phyloP scores from a whole-genome alignment of 2,329 filamentous ascomycete species.

The Aureobasidium sp. region DNA sequence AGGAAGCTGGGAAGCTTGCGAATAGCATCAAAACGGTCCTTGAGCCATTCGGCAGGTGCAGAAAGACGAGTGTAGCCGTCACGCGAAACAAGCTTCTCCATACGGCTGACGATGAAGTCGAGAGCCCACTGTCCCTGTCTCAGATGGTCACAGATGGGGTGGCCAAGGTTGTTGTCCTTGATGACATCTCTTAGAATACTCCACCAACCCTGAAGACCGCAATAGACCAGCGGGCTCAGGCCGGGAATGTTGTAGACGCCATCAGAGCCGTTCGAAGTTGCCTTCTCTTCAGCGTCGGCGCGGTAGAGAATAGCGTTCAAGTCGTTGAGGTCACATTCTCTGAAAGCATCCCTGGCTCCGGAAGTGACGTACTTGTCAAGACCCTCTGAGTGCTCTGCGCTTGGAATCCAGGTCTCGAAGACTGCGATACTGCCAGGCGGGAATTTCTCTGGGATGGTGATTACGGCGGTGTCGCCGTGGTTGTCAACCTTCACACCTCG shows the following conservation, averaged over 20 bases:
- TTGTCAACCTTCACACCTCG: conserved; percentile 66
- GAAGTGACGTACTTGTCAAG: conserved; percentile 82
- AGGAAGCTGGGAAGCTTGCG: conserved; percentile 81
- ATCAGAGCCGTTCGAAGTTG: conserved; percentile 69
- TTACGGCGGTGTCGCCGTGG: conserved; percentile 66
- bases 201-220: conserved; percentile 98
- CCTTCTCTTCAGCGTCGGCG: conserved; percentile 81
- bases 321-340: conserved; percentile 66
- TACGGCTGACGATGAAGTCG: conserved; percentile 74
- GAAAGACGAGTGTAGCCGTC: conserved; percentile 56
- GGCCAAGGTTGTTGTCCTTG: conserved; percentile 80
- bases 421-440: conserved; percentile 90
- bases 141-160: conserved; percentile 88
- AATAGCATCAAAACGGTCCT: conserved; percentile 77
- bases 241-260: conserved; percentile 86
- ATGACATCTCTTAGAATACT: conserved; percentile 81
- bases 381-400: conserved; percentile 73
- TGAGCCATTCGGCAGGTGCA: conserved; percentile 68
- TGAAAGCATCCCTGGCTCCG: conserved; percentile 72
- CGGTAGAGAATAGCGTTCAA: conserved; percentile 89
- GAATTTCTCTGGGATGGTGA: conserved; percentile 75
- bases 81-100: conserved; percentile 60
- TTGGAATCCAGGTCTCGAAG: conserved; percentile 93
- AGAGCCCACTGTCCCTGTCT: conserved; percentile 87
- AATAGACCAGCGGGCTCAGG: conserved; percentile 80